A percentile compares a stretch with the other conserved stretches of the same genome.
phyloP scores from a whole-genome alignment of 1,284 basidiomycete genomes.

The Volvariella volvacea region DNA sequence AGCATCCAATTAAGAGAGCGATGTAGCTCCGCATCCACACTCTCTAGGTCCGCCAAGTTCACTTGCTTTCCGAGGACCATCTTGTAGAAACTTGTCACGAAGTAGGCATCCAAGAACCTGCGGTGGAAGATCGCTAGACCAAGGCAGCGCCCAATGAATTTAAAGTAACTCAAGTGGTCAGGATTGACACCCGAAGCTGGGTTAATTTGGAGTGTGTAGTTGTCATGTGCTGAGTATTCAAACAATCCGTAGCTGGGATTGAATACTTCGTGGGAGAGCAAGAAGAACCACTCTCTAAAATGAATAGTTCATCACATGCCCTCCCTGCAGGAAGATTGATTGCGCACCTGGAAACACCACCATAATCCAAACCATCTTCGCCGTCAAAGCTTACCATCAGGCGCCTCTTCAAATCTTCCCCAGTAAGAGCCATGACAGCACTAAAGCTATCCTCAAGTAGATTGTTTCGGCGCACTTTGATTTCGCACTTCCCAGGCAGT shows the following conservation, averaged over 20 bases:
- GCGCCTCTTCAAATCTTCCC: conserved; percentile 93
- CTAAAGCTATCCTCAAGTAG: conserved; percentile 97
- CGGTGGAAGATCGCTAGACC: conserved; percentile 98
- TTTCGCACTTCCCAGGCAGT: conserved; percentile 89
- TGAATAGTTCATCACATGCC: conserved; percentile 6
- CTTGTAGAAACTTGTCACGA: conserved; percentile 99
- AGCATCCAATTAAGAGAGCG: conserved; percentile 97
- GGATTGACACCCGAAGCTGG: conserved; percentile 97
- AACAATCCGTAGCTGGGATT: conserved; percentile 99
- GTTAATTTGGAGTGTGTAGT: conserved; percentile 98
- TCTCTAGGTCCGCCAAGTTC: conserved; percentile 81
- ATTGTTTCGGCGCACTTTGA: conserved; percentile 89
- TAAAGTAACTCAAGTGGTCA: conserved; percentile 99
- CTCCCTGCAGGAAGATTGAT: conserved; percentile 4
- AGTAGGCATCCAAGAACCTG: conserved; percentile 98
- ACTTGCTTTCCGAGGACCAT: conserved; percentile 93
- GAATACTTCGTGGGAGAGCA: conserved; percentile 97
- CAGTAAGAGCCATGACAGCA: conserved; percentile 91
- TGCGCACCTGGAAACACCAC: conserved; percentile 86
- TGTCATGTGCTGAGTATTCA: conserved; percentile 99
- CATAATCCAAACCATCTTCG: conserved; percentile 97
- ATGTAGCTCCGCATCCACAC: conserved; percentile 86
- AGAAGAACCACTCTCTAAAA: conserved; percentile 97
- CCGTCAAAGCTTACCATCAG: conserved; percentile 99
- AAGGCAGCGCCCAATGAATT: conserved; percentile 93